Conservation (phyloP, 441 rosid genomes). For the Croton laevigatus region DNA sequence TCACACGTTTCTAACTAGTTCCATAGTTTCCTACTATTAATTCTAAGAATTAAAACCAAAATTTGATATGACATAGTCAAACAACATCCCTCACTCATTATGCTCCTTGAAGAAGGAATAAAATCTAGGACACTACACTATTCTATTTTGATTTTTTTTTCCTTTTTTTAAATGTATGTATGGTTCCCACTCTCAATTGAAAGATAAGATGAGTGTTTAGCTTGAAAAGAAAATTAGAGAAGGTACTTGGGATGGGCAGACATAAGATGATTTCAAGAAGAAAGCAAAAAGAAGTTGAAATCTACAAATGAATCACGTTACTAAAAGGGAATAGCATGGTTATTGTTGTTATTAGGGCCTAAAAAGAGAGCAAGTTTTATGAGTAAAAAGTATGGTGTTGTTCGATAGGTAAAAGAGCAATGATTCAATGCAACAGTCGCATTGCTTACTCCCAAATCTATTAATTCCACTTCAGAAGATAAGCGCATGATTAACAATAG, state of each 20-base stretch:
- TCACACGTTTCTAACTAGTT: too few relatives aligned
- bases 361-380: not conserved
- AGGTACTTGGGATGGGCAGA: not conserved
- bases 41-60: too few relatives aligned
- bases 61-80: too few relatives aligned
- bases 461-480: conserved; percentile 1
- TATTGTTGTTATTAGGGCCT: not conserved
- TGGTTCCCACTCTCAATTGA: too few relatives aligned
- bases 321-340: not conserved
- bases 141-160: too few relatives aligned
- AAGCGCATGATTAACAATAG: conserved; percentile 11
- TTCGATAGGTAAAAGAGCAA: not conserved
- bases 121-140: too few relatives aligned
- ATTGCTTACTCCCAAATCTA: conserved; percentile 6
- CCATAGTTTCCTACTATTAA: too few relatives aligned
- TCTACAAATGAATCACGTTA: not conserved
- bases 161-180: too few relatives aligned
- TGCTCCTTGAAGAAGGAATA: too few relatives aligned
- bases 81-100: too few relatives aligned
- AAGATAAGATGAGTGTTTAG: too few relatives aligned
- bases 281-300: not conserved
- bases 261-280: not conserved
- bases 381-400: not conserved
- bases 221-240: too few relatives aligned
- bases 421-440: conserved; percentile 7